Evolutionary conservation across 129 eudicot genomes (phyloP).

Genomic region (Arctium lappa): DNA sequence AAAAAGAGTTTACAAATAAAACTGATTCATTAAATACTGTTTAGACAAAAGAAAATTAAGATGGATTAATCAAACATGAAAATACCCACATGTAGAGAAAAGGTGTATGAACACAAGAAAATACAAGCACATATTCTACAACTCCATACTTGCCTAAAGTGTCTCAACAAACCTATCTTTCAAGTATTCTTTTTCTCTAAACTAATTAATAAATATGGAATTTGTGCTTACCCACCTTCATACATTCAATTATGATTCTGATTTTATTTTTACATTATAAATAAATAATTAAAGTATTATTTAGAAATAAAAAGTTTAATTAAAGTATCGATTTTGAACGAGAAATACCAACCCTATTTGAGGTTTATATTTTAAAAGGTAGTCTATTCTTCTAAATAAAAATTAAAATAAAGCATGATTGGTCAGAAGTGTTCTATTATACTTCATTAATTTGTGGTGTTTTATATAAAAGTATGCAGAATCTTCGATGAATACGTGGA

Average conservation of each 20-base stretch:
- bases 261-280: too few relatives aligned
- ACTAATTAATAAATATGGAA: neutral
- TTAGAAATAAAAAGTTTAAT: neutral
- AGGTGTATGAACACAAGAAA: slow-evolving; percentile 21
- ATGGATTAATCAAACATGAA: neutral
- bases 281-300: too few relatives aligned
- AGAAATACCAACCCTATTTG: too few relatives aligned
- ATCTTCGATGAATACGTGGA: neutral
- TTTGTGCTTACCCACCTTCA: neutral
- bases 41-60: neutral
- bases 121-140: slow-evolving; percentile 24
- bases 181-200: neutral
- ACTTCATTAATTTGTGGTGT: neutral
- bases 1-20: too few relatives aligned
- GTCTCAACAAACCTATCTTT: neutral
- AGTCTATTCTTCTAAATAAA: too few relatives aligned
- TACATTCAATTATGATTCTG: neutral
- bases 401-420: neutral
- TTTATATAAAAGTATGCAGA: neutral
- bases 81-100: neutral
- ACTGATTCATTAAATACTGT: neutral
- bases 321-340: neutral
- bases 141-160: slow-evolving; percentile 18
- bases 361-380: neutral
- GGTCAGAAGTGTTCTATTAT: neutral